Evolutionary conservation across 2,329 filamentous ascomycete species (phyloP), one percentile per base, ranked within the genome.

Genomic region (Aureobasidium vineae): DNA sequence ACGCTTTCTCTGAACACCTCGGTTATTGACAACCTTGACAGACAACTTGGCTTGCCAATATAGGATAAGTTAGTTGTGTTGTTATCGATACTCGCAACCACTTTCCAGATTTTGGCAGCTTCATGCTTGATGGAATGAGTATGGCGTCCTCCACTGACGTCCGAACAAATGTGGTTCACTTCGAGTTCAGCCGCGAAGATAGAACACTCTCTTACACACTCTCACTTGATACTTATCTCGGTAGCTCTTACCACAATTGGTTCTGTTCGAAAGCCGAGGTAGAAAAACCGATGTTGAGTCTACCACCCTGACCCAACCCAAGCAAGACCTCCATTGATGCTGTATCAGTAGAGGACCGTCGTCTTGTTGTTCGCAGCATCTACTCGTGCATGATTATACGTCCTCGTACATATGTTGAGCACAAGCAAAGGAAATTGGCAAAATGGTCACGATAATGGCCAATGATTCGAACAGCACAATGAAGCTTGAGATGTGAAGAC

Each of bases 11-110:
- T 80, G 79, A 79, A 70, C 84, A 86, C 36, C 75, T 80, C 0
- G 83, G 80, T 63, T 72, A 5, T 72, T 75, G 3, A 85, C 75
- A 0, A 86, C 82, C 31, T 75, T 75, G 5, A 83, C 79, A 65
- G 85, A 82, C 72, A 86, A 82, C 59, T 74, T 72, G 2, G 86
- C 70, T 70, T 86, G 84, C 28, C 67, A 81, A 69, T 69, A 85
- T 80, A 70, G 10, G 19, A 86, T 85, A 0, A 84, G 83, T 31
- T 31, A 16, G 76, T 74, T n/a, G 72, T 70, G 26, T 72, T 68
- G 4, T 21, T 11, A 16, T 73, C 71, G 2, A 78, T 72, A 15
- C 69, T 38, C 47, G 80, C 66, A 21, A 65, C 8, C 73, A 33
- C 80, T 74, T 31, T 73, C 72, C 26, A 80, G 41, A 85, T 77